These are phyloP conservation scores for Penicillium canariense DNA, from an alignment of 495 filamentous ascomycete genomes.

Conservation along the genomic window DNA sequence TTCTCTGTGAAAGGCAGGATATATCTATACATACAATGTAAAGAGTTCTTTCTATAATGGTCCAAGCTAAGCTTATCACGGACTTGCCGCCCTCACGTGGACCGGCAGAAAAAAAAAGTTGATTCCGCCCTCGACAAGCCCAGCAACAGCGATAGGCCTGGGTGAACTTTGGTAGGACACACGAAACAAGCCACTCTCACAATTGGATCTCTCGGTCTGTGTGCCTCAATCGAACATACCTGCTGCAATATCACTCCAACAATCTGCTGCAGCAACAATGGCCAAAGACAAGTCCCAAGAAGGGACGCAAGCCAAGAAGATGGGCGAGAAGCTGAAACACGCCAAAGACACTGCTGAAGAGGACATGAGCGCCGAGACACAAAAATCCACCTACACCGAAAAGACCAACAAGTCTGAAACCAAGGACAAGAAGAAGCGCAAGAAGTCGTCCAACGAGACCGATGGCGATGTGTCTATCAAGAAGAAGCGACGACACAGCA, in stretches of 20 bases:
- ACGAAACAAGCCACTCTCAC: not conserved
- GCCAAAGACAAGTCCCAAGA: conserved; percentile 16
- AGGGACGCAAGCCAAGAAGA: no score
- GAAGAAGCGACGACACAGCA: conserved; percentile 25
- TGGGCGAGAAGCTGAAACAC: conserved; percentile 72
- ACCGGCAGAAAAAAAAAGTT: conserved; percentile 19
- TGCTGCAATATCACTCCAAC: not conserved
- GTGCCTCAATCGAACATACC: not conserved
- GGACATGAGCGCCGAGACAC: conserved; percentile 13
- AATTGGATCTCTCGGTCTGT: not conserved
- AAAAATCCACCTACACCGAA: conserved; percentile 15
- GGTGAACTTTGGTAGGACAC: not conserved
- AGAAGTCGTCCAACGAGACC: conserved; percentile 11
- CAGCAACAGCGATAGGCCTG: not conserved
- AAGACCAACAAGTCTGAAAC: conserved; percentile 15
- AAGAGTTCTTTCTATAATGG: not conserved
- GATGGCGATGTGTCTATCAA: conserved; percentile 18
- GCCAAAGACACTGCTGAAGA: conserved; percentile 45
- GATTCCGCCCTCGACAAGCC: conserved; percentile 3
- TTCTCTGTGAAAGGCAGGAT: not conserved
- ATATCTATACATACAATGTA: not conserved
- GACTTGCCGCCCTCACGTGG: conserved; percentile 8
- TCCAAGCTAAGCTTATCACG: conserved; percentile 5
- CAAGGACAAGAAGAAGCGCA: conserved; percentile 27
- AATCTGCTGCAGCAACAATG: conserved; percentile 12